phyloP scores from a whole-genome alignment of 352 stramenopile genomes.

The Phytophthora colocasiae region DNA sequence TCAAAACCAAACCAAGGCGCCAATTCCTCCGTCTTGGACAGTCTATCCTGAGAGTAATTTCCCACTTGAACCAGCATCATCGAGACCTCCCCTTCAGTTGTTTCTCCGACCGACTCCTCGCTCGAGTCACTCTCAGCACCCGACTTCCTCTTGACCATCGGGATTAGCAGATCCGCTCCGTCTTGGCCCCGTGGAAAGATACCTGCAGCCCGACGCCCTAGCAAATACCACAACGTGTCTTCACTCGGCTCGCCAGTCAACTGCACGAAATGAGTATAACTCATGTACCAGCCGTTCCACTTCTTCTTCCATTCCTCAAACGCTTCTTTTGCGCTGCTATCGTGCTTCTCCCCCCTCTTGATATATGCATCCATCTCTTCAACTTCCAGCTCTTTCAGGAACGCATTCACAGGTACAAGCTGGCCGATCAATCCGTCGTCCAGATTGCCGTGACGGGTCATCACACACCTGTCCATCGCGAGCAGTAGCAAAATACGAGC shows the following conservation, averaged over 20 bases:
- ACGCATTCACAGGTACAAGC: constrained; percentile 2
- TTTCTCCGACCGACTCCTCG: not conserved
- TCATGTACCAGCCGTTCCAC: constrained; percentile 31
- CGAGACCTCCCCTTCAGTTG: constrained; percentile 4
- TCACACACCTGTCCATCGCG: constrained; percentile 14
- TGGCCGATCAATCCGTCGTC: too few species aligned
- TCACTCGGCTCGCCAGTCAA: constrained; percentile 19
- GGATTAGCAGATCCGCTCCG: constrained; percentile 17
- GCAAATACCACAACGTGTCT: constrained; percentile 35
- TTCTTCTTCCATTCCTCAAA: constrained; percentile 9
- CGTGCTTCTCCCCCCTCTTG: not conserved
- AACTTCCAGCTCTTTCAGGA: constrained; percentile 1
- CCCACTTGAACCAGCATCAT: constrained; percentile 21
- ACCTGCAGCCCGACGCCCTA: constrained; percentile 28
- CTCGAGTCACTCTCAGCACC: not conserved
- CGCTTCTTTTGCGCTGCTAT: not conserved
- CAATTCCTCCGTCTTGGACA: too few species aligned
- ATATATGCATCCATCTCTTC: too few species aligned
- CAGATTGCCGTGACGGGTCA: not conserved
- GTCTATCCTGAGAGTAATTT: too few species aligned
- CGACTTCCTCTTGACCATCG: constrained; percentile 14
- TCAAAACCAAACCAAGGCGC: too few species aligned
- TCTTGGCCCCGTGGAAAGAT: constrained; percentile 19
- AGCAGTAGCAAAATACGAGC: constrained; percentile 18
- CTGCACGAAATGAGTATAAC: constrained; percentile 45